phyloP scores from a whole-genome alignment of 176 grass and related monocot genomes.

The Oryza rufipogon region DNA sequence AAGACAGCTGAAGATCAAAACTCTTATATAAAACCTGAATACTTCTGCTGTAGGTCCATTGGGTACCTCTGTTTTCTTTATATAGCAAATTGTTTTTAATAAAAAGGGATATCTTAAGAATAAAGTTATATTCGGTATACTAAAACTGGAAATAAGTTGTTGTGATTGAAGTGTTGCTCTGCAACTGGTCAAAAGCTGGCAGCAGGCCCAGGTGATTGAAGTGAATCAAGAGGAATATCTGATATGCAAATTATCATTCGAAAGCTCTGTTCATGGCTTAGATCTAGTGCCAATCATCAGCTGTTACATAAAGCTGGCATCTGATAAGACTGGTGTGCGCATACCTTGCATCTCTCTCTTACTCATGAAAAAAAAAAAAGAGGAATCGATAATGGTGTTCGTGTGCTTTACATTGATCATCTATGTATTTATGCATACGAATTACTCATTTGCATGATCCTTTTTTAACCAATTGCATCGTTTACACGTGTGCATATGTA shows the following conservation, averaged over 20 bases:
- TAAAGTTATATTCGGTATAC: background rate
- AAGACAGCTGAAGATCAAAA: constrained; percentile 14
- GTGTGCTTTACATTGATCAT: background rate
- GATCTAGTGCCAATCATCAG: background rate
- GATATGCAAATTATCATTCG: background rate
- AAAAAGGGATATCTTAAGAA: background rate
- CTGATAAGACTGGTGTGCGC: background rate
- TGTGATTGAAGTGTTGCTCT: background rate
- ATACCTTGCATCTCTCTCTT: background rate
- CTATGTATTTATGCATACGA: background rate
- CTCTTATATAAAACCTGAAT: background rate
- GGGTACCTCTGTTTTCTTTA: constrained; percentile 8
- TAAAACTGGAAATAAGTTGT: background rate
- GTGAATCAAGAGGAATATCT: background rate
- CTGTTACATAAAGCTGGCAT: background rate
- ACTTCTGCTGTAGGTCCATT: background rate
- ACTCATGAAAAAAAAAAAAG: background rate
- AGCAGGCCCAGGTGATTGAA: background rate
- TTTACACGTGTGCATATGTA: background rate
- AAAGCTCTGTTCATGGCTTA: background rate
- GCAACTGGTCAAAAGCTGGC: constrained; percentile 15
- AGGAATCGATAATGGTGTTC: background rate
- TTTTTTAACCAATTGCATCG: background rate
- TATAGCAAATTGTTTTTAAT: background rate
- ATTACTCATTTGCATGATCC: background rate